A percentile compares a stretch with the other conserved stretches of the same genome.
phyloP scores from a whole-genome alignment of 176 grass and related monocot genomes.

The Carex pumila region DNA sequence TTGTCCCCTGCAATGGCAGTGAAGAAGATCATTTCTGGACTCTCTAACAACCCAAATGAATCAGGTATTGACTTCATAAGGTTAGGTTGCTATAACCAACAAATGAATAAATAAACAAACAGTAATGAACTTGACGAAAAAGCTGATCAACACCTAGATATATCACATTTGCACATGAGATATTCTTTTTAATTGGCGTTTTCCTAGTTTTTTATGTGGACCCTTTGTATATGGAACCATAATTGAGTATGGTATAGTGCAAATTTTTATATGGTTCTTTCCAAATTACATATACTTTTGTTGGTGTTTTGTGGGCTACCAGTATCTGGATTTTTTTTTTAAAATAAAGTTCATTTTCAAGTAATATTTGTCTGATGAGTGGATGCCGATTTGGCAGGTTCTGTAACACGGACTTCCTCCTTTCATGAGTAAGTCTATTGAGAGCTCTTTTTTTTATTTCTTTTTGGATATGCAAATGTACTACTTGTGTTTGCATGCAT shows the following conservation, averaged over 20 bases:
- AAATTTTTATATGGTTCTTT: background rate
- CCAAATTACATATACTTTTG: background rate
- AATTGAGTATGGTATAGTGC: background rate
- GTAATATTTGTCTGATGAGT: constrained; percentile 10
- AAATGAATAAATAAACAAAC: background rate
- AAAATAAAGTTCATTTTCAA: background rate
- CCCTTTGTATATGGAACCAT: background rate
- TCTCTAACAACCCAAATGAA: constrained; percentile 11
- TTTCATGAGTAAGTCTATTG: constrained; percentile 4
- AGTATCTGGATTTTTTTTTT: background rate
- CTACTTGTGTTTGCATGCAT: constrained; percentile 2
- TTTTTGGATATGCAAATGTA: background rate
- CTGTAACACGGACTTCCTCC: background rate
- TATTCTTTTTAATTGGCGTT: background rate
- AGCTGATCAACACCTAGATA: background rate
- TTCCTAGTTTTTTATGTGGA: background rate
- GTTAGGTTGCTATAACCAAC: background rate
- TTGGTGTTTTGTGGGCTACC: background rate
- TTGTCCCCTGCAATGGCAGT: constrained; percentile 19
- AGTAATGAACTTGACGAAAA: background rate
- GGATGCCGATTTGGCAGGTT: constrained; percentile 8
- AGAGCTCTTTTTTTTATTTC: background rate
- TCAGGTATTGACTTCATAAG: background rate
- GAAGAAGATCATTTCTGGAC: constrained; percentile 9
- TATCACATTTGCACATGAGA: background rate